A percentile compares a stretch with the other conserved stretches of the same genome.
Evolutionary conservation across 2,329 filamentous ascomycete genomes (phyloP).

Genomic region (Colletotrichum sp.): DNA sequence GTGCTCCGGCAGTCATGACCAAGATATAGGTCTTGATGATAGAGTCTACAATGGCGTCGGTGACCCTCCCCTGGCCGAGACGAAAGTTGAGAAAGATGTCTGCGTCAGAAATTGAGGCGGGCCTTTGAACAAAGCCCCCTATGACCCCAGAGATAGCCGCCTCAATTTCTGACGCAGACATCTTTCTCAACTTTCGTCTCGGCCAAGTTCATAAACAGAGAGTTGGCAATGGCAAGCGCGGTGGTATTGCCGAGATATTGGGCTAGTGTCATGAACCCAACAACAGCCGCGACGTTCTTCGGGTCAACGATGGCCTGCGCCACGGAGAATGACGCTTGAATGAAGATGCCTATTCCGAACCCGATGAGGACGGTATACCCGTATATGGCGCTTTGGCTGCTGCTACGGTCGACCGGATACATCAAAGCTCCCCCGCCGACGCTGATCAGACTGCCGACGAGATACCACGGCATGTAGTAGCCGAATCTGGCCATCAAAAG

Average conservation of each 20-base stretch:
- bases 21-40: constrained; percentile 30
- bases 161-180: background rate
- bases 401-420: background rate
- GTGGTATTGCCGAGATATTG: background rate
- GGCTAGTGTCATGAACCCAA: constrained; percentile 37
- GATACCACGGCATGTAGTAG: background rate
- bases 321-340: constrained; percentile 39
- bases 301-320: constrained; percentile 35
- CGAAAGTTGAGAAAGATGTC: no score
- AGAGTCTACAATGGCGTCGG: background rate
- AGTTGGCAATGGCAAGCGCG: background rate
- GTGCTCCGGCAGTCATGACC: constrained; percentile 34
- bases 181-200: background rate
- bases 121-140: background rate
- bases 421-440: background rate
- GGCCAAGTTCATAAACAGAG: background rate
- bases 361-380: constrained; percentile 28
- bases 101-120: no score
- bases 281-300: constrained; percentile 28
- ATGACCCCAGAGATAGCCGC: background rate
- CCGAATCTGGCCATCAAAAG: background rate
- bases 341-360: constrained; percentile 36
- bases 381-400: background rate
- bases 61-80: background rate
- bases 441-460: background rate